These are phyloP conservation scores for Globisporangium orthogonon DNA, from an alignment of 352 stramenopile genomes.

Conservation along the genomic window DNA sequence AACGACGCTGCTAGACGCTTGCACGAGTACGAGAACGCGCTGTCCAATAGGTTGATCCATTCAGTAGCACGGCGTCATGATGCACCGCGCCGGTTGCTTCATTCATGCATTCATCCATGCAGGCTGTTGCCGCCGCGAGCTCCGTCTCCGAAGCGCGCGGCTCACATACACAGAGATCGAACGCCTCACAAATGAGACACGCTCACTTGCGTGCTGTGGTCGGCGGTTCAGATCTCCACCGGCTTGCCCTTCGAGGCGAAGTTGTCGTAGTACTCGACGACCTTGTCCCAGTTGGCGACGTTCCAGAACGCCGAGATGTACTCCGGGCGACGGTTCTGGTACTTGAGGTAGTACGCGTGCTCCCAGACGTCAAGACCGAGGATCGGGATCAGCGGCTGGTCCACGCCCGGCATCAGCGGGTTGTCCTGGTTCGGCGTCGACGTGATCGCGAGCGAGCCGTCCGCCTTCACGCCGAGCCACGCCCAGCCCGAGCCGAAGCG, in stretches of 20 bases:
- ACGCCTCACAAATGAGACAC: constrained; percentile 11
- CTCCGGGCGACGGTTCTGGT: constrained; percentile 94
- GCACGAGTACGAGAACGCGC: background rate
- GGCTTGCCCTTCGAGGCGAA: constrained; percentile 82
- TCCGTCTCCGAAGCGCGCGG: background rate
- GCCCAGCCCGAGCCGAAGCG: constrained; percentile 90
- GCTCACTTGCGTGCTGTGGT: constrained; percentile 10
- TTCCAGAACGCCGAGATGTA: constrained; percentile 99
- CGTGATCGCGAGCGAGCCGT: constrained; percentile 93
- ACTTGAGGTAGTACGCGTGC: constrained; percentile 96
- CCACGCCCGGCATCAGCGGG: constrained; percentile 76
- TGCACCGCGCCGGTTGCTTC: constrained; percentile 1
- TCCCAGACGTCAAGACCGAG: constrained; percentile 95
- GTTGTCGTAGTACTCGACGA: constrained; percentile 89
- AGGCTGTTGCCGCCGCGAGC: background rate
- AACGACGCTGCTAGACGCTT: background rate
- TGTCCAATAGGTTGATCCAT: background rate
- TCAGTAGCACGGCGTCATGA: background rate
- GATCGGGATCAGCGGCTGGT: constrained; percentile 88
- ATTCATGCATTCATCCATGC: constrained; percentile 7
- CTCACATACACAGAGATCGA: constrained; percentile 8
- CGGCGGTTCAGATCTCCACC: constrained; percentile 72
- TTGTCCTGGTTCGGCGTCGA: constrained; percentile 96
- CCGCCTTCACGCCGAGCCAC: constrained; percentile 82
- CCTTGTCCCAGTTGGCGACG: constrained; percentile 94